Percentiles rank a stretch among this genome's conserved stretches.
phyloP scores from a whole-genome alignment of 805 yeast species.

The Cyberlindnera xylosilytica region DNA sequence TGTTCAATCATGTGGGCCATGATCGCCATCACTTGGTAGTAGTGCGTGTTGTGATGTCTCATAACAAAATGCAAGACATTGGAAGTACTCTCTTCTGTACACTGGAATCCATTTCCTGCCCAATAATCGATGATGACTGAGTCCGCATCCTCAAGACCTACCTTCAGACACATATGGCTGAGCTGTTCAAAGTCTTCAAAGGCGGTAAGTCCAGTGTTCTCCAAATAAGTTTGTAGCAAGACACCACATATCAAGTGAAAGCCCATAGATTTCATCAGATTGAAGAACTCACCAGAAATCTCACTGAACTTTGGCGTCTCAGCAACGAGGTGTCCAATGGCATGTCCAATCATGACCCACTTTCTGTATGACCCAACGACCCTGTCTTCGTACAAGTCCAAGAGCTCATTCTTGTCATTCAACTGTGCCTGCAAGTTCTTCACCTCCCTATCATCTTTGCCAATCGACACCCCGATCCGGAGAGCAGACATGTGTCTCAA shows the following conservation, averaged over 20 bases:
- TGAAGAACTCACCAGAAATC: conserved; percentile 2
- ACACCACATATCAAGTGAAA: not conserved
- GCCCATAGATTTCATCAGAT: not conserved
- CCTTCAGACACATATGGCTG: not conserved
- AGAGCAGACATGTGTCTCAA: not conserved
- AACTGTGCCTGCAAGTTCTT: conserved; percentile 6
- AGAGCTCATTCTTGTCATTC: not conserved
- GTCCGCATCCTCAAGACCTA: not conserved
- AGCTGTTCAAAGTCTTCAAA: not conserved
- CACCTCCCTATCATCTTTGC: conserved; percentile 7
- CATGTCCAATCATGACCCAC: conserved; percentile 18
- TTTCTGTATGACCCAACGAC: conserved; percentile 3
- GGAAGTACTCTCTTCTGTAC: not conserved
- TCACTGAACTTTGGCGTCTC: conserved; percentile 1
- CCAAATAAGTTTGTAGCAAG: not conserved
- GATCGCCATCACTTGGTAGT: conserved; percentile 5
- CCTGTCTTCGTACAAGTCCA: conserved; percentile 11
- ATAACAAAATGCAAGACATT: not conserved
- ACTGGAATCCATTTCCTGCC: not conserved
- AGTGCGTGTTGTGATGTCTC: not conserved
- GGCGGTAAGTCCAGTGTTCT: not conserved
- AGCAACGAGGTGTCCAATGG: conserved; percentile 12
- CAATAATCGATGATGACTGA: not conserved
- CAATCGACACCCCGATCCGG: not conserved
- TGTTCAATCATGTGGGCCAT: conserved; percentile 5